Conservation (phyloP, 2,329 filamentous ascomycete genomes). For the Hawksworthiomyces lignivorus region DNA sequence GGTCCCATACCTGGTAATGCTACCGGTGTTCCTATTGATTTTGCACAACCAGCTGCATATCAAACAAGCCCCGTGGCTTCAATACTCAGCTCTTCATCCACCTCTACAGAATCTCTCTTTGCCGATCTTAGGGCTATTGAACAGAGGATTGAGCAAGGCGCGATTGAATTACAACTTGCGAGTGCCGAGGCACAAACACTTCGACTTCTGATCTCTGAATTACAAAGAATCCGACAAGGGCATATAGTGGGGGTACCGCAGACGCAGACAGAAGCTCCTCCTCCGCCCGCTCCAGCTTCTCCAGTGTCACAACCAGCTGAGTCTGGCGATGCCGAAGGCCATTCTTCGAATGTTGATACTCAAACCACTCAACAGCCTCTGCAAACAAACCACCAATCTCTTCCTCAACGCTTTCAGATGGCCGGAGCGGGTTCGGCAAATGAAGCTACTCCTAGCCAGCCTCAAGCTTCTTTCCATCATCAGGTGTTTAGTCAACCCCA, state of each 20-base stretch:
- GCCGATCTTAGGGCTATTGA: conserved; percentile 59
- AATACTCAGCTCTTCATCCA: too few species aligned
- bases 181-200: conserved; percentile 63
- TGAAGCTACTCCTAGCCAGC: too few species aligned
- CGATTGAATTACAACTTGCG: conserved; percentile 47
- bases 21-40: not conserved
- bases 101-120: conserved; percentile 37
- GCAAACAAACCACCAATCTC: too few species aligned
- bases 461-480: not conserved
- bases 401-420: too few species aligned
- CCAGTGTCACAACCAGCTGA: not conserved
- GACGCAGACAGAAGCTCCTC: too few species aligned
- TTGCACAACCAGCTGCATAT: not conserved
- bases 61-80: too few species aligned
- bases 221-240: conserved; percentile 53
- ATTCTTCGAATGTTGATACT: too few species aligned
- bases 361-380: too few species aligned
- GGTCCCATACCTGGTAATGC: not conserved
- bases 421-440: too few species aligned
- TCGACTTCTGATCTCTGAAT: conserved; percentile 58
- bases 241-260: not conserved
- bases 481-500: not conserved
- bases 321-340: too few species aligned
- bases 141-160: conserved; percentile 61
- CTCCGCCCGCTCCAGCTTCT: not conserved